A percentile compares a stretch with the other conserved stretches of the same genome.
These are phyloP conservation scores for Solanum sejunctum DNA, from an alignment of 257 asterid genomes.

Conservation along the genomic window DNA sequence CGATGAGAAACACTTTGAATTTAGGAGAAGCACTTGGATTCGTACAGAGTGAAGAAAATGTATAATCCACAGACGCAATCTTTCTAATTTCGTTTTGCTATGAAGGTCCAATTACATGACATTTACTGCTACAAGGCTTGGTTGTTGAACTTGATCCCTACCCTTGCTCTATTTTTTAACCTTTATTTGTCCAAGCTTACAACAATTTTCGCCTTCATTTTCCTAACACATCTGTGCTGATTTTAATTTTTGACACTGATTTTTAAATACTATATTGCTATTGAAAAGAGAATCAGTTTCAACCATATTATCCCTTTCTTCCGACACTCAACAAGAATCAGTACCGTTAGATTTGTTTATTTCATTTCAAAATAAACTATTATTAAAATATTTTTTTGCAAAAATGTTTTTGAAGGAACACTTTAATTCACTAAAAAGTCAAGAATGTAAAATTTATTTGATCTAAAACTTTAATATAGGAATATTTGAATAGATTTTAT, in stretches of 20 bases:
- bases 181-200: neutral
- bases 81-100: neutral
- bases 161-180: neutral
- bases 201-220: neutral
- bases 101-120: neutral
- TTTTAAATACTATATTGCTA: neutral
- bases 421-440: too few species aligned
- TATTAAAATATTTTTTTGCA: too few species aligned
- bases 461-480: too few species aligned
- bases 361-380: too few species aligned
- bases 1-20: constrained; percentile 25
- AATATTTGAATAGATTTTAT: too few species aligned
- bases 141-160: neutral
- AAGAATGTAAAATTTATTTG: too few species aligned
- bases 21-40: constrained; percentile 30
- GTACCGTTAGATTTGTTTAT: neutral
- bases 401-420: too few species aligned
- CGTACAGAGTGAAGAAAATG: neutral
- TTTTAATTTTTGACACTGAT: neutral
- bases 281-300: neutral
- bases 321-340: constrained; percentile 38
- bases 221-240: neutral
- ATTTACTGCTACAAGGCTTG: neutral
- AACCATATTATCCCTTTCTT: constrained; percentile 12
- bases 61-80: neutral